Evolutionary conservation across 495 filamentous ascomycete genomes (phyloP), one percentile per base, ranked within the genome.

Genomic region (Penicillium goetzii): DNA sequence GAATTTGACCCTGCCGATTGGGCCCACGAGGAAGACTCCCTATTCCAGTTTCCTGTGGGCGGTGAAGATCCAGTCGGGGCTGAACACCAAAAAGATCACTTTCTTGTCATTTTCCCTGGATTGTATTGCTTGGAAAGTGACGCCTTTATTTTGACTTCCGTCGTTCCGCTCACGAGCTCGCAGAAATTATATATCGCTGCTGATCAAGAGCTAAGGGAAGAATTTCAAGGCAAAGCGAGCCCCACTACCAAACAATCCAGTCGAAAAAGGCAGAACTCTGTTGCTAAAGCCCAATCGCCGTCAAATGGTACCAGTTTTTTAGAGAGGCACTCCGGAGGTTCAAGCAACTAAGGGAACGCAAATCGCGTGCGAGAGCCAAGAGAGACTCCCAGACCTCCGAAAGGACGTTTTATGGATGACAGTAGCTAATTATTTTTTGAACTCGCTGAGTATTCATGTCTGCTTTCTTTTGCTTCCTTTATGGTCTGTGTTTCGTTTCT

Each of bases 121-220:
- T 47, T 47, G 15, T 19, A 47, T 47, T 47, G 15, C 41, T 47
- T 47, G 9, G 41, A 47, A 47, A 47, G 21, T 47, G 21, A 47
- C 21, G 21, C 41, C 41, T 47, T 47, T 47, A 47, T 47, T 47
- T 47, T 47, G 9, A 47, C 41, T 47, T 47, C 41, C 41, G 41
- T 47, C 41, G 41, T 47, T 47, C 41, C 41, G 41, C 41, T 47
- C 41, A 47, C 41, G 41, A 23, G 41, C 15, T 47, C 41, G 41
- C 15, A 47, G 41, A 47, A 23, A 47, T 47, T 47, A 47, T 47
- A 47, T 47, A 47, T 47, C 9, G 21, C 21, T 47, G 9, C 41
- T 47, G 9, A 47, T 47, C 21, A 47, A 47, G 41, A 47, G 21
- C 41, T 47, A 47, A 47, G 41, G 41, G 41, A 47, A 47, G 41